phyloP scores from a whole-genome alignment of 2,329 filamentous ascomycete species.

The Huntiella decipiens region DNA sequence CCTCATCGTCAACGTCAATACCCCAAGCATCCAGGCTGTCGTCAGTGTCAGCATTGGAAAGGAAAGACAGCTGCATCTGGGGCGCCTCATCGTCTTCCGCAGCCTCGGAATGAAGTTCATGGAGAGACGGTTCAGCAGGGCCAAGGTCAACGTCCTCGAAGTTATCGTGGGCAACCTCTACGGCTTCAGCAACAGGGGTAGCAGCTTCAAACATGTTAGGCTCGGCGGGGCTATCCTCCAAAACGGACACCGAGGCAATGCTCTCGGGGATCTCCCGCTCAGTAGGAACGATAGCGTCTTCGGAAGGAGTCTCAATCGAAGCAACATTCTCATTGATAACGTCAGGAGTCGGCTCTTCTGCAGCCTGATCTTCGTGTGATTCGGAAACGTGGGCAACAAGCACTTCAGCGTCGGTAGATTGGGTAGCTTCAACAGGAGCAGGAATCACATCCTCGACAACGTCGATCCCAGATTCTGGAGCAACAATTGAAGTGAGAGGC shows the following conservation, averaged over 20 bases:
- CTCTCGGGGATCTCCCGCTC: not conserved
- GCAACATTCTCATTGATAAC: not conserved
- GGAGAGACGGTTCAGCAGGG: not conserved
- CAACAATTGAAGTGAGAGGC: no score
- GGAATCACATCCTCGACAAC: no score
- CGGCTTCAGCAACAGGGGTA: not conserved
- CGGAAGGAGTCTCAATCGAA: not conserved
- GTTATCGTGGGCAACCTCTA: not conserved
- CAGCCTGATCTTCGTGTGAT: no score
- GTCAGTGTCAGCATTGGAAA: slow-evolving; percentile 1
- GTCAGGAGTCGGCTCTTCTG: not conserved
- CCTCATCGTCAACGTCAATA: slow-evolving; percentile 6
- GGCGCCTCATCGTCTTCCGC: not conserved
- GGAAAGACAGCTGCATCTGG: not conserved
- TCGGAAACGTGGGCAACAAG: no score
- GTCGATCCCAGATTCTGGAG: no score
- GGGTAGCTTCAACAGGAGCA: no score
- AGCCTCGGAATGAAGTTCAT: not conserved
- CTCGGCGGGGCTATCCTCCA: not conserved
- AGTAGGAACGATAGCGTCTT: not conserved
- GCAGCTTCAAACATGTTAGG: not conserved
- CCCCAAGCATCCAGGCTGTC: slow-evolving; percentile 9
- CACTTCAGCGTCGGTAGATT: no score
- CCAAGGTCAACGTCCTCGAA: not conserved
- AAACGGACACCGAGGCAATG: not conserved